Base-by-base conservation (phyloP, 495 filamentous ascomycete species). In the Aspergillus saccharolyticus region DNA sequence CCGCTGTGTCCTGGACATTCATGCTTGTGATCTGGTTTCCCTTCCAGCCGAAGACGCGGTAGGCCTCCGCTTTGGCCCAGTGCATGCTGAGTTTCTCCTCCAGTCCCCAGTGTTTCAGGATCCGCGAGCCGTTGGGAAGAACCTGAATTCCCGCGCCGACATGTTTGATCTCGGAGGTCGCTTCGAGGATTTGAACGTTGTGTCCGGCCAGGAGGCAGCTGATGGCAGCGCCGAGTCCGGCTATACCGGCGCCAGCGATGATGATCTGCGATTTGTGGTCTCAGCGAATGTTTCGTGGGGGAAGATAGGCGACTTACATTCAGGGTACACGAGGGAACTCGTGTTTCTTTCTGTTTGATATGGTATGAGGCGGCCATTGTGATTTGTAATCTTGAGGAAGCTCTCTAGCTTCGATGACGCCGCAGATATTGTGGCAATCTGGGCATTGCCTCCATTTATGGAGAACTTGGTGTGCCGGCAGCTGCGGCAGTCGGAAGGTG, bases 171-270 rank as follows among this genome's bases (percentile, higher is more conserved):
- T 79, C 75, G 21, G 69, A 61, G 1, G 84, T 76, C 5, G 77
- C 69, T 65, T 89, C 86, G 43, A 88, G 78, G 28, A 89, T 69
- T 0, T 67, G 70, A 12, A 88, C 83, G 24, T 65, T 54, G 63
- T 88, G 85, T n/a, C 85, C 85, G 17, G 83, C 76, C 19, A 86
- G 75, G 8, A 75, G 72, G 53, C 77, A 73, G 22, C 81, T 68
- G 57, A 88, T 86, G 1, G 85, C 84, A 3, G 84, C 74, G 14
- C 76, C 79, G 5, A 89, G 74, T 0, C 86, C 86, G 16, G 80
- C 81, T 5, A 89, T 76, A 0, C 86, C 85, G 5, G 84, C 85
- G 14, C 86, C 85, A 15, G 83, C 75, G 14, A 89, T 75, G 2
- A 85, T 24, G 17, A 72, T 65, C 3, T 70, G 45, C 4, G 25